These are phyloP conservation scores for Trichoderma gracile DNA, from an alignment of 2,329 filamentous ascomycete species.

Conservation along the genomic window DNA sequence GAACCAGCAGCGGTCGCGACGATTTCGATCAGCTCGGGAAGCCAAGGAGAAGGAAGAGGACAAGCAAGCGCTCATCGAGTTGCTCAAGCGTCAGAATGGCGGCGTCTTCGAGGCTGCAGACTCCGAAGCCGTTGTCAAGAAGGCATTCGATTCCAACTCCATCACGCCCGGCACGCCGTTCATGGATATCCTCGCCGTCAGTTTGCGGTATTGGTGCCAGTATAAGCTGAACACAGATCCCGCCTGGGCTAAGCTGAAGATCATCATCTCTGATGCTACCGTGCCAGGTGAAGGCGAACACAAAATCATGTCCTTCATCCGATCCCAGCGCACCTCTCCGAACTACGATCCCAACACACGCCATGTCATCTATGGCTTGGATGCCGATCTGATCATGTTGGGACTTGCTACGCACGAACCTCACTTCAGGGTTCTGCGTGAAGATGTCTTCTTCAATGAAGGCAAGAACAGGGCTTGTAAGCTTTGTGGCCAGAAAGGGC, in stretches of 20 bases:
- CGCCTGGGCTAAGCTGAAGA: constrained; percentile 91
- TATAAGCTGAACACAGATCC: constrained; percentile 98
- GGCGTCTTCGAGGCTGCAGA: constrained; percentile 63
- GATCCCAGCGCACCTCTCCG: constrained; percentile 86
- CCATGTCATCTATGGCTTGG: constrained; percentile 96
- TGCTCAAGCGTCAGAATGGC: constrained; percentile 77
- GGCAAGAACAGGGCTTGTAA: constrained; percentile 79
- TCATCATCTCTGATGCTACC: constrained; percentile 97
- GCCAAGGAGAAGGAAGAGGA: constrained; percentile 92
- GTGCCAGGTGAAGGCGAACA: constrained; percentile 98
- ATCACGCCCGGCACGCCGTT: constrained; percentile 98
- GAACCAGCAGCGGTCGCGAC: constrained; percentile 97
- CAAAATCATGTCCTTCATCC: constrained; percentile 98
- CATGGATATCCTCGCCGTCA: constrained; percentile 91
- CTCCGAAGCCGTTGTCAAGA: constrained; percentile 67
- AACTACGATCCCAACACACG: constrained; percentile 95
- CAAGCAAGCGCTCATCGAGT: constrained; percentile 81
- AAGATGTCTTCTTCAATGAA: constrained; percentile 94
- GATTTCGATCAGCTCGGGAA: constrained; percentile 92
- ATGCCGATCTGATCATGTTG: constrained; percentile 98
- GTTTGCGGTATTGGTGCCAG: constrained; percentile 92
- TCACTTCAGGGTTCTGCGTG: constrained; percentile 91
- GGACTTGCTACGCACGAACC: constrained; percentile 96
- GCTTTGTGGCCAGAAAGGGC: constrained; percentile 88
- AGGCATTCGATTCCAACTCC: constrained; percentile 84